Evolutionary conservation across 139 green algal species (phyloP).

Genomic region (Haematococcus sp.): DNA sequence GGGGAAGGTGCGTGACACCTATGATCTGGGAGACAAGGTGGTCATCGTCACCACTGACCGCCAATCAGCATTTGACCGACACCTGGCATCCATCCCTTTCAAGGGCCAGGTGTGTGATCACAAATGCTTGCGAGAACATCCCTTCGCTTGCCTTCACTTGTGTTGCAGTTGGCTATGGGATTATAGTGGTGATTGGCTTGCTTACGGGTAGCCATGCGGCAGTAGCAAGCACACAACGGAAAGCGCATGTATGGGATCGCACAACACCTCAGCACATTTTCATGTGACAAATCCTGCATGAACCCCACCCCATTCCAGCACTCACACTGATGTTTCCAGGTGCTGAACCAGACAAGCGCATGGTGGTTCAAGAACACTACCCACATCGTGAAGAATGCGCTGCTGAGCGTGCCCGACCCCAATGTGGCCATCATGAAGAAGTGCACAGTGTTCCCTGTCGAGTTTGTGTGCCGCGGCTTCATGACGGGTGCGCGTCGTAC

Average conservation of each 20-base stretch:
- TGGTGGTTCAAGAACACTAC: slow-evolving; percentile 95
- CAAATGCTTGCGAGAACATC: background rate
- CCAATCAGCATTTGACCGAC: slow-evolving; percentile 93
- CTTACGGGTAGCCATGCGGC: no score
- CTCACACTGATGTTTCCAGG: slow-evolving; percentile 61
- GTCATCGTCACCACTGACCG: slow-evolving; percentile 96
- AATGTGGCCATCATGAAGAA: slow-evolving; percentile 94
- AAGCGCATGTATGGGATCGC: no score
- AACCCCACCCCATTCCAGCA: no score
- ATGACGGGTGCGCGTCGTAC: slow-evolving; percentile 77
- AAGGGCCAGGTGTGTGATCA: slow-evolving; percentile 73
- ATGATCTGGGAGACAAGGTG: slow-evolving; percentile 86
- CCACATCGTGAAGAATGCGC: slow-evolving; percentile 86
- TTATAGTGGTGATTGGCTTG: background rate
- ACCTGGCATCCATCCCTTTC: slow-evolving; percentile 91
- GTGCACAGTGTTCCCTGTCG: slow-evolving; percentile 94
- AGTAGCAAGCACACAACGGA: no score
- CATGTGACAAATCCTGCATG: no score
- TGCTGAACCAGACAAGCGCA: slow-evolving; percentile 92
- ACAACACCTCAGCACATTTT: no score
- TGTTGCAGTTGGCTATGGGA: background rate
- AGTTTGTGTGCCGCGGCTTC: slow-evolving; percentile 96
- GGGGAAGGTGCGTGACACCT: slow-evolving; percentile 97
- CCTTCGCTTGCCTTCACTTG: background rate
- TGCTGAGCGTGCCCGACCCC: slow-evolving; percentile 82